phyloP scores from a whole-genome alignment of 371 early-diverging fungal genomes.

The Rhizopus stolonifer region DNA sequence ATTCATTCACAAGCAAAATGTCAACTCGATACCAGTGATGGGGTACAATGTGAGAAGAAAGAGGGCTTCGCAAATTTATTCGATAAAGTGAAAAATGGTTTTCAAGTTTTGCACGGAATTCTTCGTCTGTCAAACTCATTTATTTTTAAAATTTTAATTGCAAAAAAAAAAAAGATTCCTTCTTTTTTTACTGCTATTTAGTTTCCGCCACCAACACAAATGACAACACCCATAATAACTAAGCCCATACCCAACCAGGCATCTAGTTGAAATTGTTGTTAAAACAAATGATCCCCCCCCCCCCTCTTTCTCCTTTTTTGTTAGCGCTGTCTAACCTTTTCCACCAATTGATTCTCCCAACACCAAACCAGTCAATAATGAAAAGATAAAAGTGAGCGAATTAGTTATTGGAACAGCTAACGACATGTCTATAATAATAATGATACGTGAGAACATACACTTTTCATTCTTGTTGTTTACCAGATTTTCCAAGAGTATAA shows the following conservation, averaged over 20 bases:
- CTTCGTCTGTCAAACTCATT: slow-evolving; percentile 33
- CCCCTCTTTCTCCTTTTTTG: no score
- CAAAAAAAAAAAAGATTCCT: background rate
- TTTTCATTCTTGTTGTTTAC: slow-evolving; percentile 18
- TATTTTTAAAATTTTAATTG: background rate
- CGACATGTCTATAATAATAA: slow-evolving; percentile 67
- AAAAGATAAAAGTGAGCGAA: slow-evolving; percentile 86
- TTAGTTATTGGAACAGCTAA: slow-evolving; percentile 91
- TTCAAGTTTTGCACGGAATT: slow-evolving; percentile 41
- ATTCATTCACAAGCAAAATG: slow-evolving; percentile 42
- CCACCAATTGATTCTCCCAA: slow-evolving; percentile 76
- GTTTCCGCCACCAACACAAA: slow-evolving; percentile 57
- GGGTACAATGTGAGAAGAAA: slow-evolving; percentile 22
- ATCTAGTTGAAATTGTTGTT: no score
- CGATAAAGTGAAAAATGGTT: slow-evolving; percentile 48
- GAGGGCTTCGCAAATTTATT: slow-evolving; percentile 36
- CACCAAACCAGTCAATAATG: slow-evolving; percentile 75
- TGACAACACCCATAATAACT: slow-evolving; percentile 63
- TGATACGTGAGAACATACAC: background rate
- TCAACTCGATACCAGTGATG: slow-evolving; percentile 44
- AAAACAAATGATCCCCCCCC: no score
- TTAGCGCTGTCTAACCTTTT: slow-evolving; percentile 34
- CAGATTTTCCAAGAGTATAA: slow-evolving; percentile 81
- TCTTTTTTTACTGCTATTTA: slow-evolving; percentile 1
- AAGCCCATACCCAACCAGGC: slow-evolving; percentile 67